Percentiles rank a stretch among this genome's conserved stretches.
Evolutionary conservation across 164 flowering plant genomes (phyloP).

Genomic region (Echeveria elegans): DNA sequence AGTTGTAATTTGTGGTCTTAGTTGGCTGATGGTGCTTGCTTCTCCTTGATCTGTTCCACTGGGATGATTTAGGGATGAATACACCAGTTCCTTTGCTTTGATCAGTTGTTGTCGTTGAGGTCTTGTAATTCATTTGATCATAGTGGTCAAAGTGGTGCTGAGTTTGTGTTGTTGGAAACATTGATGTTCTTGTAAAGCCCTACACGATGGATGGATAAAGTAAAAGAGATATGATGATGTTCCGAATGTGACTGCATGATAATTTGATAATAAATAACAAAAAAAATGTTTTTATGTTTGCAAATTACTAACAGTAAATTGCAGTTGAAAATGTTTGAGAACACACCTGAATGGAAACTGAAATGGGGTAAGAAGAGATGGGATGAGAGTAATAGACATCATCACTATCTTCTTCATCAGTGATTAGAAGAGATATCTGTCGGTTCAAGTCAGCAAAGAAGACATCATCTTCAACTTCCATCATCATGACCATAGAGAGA

Average conservation of each 20-base stretch:
- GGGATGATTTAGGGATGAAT: conserved; percentile 61
- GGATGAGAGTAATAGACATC: conserved; percentile 31
- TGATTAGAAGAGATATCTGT: conserved; percentile 68
- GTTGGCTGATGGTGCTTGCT: background rate
- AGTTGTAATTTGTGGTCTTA: background rate
- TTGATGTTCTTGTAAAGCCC: conserved; percentile 27
- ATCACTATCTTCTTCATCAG: conserved; percentile 70
- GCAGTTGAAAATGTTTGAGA: no score
- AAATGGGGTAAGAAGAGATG: conserved; percentile 12
- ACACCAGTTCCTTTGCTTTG: conserved; percentile 82
- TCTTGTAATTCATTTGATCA: conserved; percentile 26
- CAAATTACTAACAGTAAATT: no score
- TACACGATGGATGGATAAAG: no score
- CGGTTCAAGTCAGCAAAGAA: conserved; percentile 73
- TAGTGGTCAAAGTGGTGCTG: conserved; percentile 22
- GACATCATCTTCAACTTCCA: conserved; percentile 59
- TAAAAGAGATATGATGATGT: background rate
- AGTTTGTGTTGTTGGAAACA: conserved; percentile 24
- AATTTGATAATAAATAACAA: no score
- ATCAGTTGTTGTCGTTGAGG: conserved; percentile 25
- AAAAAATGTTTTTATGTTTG: no score
- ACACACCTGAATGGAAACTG: conserved; percentile 42
- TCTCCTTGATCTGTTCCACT: conserved; percentile 50
- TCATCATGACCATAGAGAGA: conserved; percentile 4
- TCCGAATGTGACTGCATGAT: no score